Percentiles rank a stretch among this genome's conserved stretches.
These are phyloP conservation scores for Hanseniaspora pseudoguilliermondii DNA, from an alignment of 805 yeast genomes.

Conservation along the genomic window DNA sequence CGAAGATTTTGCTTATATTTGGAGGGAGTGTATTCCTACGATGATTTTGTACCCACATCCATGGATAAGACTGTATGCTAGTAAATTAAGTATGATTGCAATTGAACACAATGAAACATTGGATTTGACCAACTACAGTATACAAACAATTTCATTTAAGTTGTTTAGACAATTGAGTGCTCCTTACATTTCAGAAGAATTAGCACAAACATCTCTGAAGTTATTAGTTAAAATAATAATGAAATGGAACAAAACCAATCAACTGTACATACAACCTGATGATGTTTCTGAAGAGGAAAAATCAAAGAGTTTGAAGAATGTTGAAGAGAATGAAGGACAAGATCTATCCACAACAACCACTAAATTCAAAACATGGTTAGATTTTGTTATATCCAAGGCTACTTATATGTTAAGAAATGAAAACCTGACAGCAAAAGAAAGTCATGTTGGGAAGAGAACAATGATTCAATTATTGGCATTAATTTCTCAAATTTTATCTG, in stretches of 20 bases:
- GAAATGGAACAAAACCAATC: constrained; percentile 43
- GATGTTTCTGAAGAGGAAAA: constrained; percentile 17
- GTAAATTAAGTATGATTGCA: constrained; percentile 45
- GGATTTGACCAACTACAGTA: constrained; percentile 33
- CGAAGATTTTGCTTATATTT: constrained; percentile 29
- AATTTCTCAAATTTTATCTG: constrained; percentile 39
- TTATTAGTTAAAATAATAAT: constrained; percentile 49
- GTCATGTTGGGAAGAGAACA: constrained; percentile 49
- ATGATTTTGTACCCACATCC: constrained; percentile 69
- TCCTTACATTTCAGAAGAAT: constrained; percentile 50
- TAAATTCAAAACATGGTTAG: constrained; percentile 21
- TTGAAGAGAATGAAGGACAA: constrained; percentile 19
- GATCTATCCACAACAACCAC: constrained; percentile 14
- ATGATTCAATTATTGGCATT: constrained; percentile 62
- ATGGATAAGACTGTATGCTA: constrained; percentile 68
- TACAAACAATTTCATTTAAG: constrained; percentile 59
- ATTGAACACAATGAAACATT: constrained; percentile 31
- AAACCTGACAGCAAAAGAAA: constrained; percentile 35
- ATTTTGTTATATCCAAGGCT: constrained; percentile 41
- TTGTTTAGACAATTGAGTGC: constrained; percentile 71
- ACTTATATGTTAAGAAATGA: constrained; percentile 58
- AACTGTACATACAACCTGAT: constrained; percentile 26
- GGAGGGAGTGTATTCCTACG: constrained; percentile 31
- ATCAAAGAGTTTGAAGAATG: constrained; percentile 18
- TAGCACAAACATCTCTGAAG: constrained; percentile 54